phyloP scores from a whole-genome alignment of 2,329 filamentous ascomycete species.

The Calonectria pteridis region DNA sequence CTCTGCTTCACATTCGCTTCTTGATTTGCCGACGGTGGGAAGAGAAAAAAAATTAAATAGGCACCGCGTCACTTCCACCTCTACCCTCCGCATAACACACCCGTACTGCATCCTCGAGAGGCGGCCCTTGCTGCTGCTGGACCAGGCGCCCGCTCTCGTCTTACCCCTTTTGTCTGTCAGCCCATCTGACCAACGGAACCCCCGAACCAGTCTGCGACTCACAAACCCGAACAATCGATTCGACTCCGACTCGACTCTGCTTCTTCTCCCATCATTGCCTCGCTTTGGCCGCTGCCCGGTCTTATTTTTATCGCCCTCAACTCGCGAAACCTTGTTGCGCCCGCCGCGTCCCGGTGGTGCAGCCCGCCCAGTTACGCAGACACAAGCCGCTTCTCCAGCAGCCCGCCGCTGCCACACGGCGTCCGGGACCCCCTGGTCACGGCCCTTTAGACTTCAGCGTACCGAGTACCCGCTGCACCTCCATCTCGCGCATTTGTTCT shows the following conservation, averaged over 20 bases:
- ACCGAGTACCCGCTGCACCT: conserved; percentile 34
- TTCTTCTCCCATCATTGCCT: not conserved
- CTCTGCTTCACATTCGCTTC: not conserved
- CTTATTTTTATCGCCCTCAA: not conserved
- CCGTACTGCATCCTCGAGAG: conserved; percentile 24
- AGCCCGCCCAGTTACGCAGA: conserved; percentile 4
- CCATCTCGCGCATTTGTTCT: conserved; percentile 25
- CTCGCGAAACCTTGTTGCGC: not conserved
- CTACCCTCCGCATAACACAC: conserved; percentile 3
- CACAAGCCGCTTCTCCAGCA: not conserved
- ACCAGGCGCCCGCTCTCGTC: conserved; percentile 38
- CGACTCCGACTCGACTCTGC: conserved; percentile 14
- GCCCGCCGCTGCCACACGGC: conserved; percentile 23
- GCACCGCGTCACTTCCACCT: conserved; percentile 9
- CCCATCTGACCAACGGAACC: conserved; percentile 25
- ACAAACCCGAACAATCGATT: not conserved
- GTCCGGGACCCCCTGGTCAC: conserved; percentile 36
- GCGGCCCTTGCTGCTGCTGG: conserved; percentile 40
- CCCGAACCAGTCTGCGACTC: conserved; percentile 10
- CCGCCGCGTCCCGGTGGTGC: conserved; percentile 7
- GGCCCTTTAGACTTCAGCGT: conserved; percentile 38
- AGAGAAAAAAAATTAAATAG: not conserved
- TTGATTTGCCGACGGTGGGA: not conserved
- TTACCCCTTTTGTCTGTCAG: conserved; percentile 34
- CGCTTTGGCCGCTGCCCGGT: not conserved